Conservation (phyloP, 2,329 filamentous ascomycete genomes). For the Calonectria hawksworthii region DNA sequence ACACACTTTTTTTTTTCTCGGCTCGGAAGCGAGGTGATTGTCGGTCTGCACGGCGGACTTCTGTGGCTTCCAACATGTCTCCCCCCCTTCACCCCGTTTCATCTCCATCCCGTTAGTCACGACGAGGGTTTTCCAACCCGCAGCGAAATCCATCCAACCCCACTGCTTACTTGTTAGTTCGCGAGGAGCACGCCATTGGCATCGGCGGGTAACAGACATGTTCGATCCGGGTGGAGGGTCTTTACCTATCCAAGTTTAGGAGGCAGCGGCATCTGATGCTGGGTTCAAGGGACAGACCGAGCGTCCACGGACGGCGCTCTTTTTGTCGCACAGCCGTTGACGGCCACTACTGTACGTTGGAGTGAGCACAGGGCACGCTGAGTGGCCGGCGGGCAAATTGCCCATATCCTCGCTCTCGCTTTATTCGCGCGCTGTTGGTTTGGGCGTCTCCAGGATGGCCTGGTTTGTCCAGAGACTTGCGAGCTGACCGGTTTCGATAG, state of each 20-base stretch:
- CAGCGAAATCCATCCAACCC: background rate
- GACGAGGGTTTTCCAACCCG: slow-evolving; percentile 26
- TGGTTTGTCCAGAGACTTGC: background rate
- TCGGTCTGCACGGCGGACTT: background rate
- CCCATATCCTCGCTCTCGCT: background rate
- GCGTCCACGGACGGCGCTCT: background rate
- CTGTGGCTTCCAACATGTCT: background rate
- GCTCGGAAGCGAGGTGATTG: slow-evolving; percentile 13
- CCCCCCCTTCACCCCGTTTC: background rate
- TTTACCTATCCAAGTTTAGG: slow-evolving; percentile 36
- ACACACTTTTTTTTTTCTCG: background rate
- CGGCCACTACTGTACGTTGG: background rate
- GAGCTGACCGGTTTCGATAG: background rate
- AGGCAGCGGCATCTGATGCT: slow-evolving; percentile 26
- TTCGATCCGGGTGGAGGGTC: slow-evolving; percentile 42
- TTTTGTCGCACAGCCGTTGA: slow-evolving; percentile 7
- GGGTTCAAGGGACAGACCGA: slow-evolving; percentile 11
- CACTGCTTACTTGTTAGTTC: background rate
- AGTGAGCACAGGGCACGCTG: background rate
- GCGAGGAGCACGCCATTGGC: slow-evolving; percentile 32
- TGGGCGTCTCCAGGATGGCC: background rate
- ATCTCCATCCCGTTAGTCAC: slow-evolving; percentile 11
- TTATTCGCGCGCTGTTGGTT: slow-evolving; percentile 5
- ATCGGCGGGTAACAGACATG: slow-evolving; percentile 40
- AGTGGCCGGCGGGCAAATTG: background rate